These are phyloP conservation scores for Massariosphaeria phaeospora DNA, from an alignment of 495 filamentous ascomycete species.

Conservation along the genomic window DNA sequence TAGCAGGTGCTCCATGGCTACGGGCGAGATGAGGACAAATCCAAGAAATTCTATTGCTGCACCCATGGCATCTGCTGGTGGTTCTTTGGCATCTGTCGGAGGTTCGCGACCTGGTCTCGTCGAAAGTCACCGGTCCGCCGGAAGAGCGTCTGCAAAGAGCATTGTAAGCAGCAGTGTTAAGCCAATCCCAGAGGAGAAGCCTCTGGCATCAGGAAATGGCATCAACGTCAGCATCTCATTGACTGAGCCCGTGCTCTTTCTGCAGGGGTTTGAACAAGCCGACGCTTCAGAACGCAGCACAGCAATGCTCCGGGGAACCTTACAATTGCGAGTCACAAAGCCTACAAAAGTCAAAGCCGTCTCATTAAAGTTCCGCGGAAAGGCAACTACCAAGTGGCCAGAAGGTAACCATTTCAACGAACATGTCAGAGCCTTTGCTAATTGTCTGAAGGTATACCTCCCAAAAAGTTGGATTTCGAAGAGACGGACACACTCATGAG, in stretches of 20 bases:
- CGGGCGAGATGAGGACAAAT: constrained; percentile 27
- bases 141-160: constrained; percentile 18
- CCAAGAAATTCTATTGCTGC: constrained; percentile 22
- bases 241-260: constrained; percentile 83
- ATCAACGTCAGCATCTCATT: constrained; percentile 49
- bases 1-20: constrained; percentile 26
- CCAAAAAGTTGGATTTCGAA: constrained; percentile 73
- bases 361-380: constrained; percentile 77
- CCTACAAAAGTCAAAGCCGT: constrained; percentile 93
- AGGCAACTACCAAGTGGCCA: constrained; percentile 90
- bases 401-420: constrained; percentile 56
- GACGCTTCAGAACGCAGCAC: constrained; percentile 62
- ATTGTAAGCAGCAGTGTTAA: constrained; percentile 19
- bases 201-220: constrained; percentile 49
- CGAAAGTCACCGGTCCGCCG: constrained; percentile 21
- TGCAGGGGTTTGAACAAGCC: constrained; percentile 86
- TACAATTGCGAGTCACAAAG: constrained; percentile 80
- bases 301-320: constrained; percentile 78
- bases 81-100: constrained; percentile 15
- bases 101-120: constrained; percentile 24
- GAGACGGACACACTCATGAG: constrained; percentile 75
- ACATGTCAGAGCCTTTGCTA: not conserved
- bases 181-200: constrained; percentile 44
- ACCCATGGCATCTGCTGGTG: constrained; percentile 12
- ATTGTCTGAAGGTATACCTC: constrained; percentile 68